Conservation (phyloP, 1,284 basidiomycete genomes). For the Boletellus deceptivus region DNA sequence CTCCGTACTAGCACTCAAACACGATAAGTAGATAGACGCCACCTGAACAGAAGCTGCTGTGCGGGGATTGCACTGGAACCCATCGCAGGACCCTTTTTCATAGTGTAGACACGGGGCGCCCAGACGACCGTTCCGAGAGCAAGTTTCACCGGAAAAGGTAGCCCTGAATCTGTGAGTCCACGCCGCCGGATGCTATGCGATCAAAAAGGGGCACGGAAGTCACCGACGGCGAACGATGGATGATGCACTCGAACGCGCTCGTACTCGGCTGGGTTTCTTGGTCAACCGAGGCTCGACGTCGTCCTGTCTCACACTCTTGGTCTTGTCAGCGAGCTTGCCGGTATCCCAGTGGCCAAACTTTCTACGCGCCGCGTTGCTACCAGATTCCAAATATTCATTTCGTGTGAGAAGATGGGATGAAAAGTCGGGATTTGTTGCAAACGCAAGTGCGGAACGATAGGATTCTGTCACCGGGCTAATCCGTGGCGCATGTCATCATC, state of each 20-base stretch:
- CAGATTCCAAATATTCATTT: constrained; percentile 80
- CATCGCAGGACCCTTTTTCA: not conserved
- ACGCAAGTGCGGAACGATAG: constrained; percentile 64
- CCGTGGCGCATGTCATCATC: constrained; percentile 10
- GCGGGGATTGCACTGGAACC: constrained; percentile 6
- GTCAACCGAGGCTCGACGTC: constrained; percentile 27
- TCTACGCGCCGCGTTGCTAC: constrained; percentile 67
- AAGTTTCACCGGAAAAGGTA: constrained; percentile 12
- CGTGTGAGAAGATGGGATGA: constrained; percentile 60
- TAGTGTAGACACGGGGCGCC: not conserved
- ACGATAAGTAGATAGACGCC: constrained; percentile 23
- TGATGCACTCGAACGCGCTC: constrained; percentile 22
- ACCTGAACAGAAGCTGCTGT: constrained; percentile 7
- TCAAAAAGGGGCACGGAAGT: constrained; percentile 8
- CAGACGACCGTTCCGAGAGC: not conserved
- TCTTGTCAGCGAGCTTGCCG: constrained; percentile 24
- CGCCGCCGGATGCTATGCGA: constrained; percentile 8
- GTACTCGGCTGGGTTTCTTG: constrained; percentile 30
- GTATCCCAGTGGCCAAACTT: constrained; percentile 57
- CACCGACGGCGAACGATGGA: constrained; percentile 29
- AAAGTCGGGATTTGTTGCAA: constrained; percentile 57
- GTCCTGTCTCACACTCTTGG: constrained; percentile 17
- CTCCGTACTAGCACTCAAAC: constrained; percentile 12
- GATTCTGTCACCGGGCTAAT: constrained; percentile 72
- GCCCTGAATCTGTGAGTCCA: constrained; percentile 21